phyloP scores from a whole-genome alignment of 257 asterid genomes.

The Fraxinus cuspidata region DNA sequence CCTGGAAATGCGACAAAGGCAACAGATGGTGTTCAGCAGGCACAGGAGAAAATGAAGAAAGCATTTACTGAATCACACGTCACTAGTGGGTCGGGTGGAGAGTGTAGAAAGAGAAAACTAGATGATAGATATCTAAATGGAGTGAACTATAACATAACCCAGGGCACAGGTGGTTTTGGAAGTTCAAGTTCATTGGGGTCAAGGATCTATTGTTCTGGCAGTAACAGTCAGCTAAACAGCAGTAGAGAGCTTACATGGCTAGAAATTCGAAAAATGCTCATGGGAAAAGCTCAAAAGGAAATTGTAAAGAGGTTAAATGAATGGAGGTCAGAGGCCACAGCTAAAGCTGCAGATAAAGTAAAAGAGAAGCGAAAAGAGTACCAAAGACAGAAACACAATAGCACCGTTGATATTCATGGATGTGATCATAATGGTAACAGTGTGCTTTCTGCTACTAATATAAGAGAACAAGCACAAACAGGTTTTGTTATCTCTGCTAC shows the following conservation, averaged over 20 bases:
- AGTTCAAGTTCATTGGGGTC: slow-evolving; percentile 29
- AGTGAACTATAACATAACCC: slow-evolving; percentile 30
- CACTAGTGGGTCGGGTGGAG: slow-evolving; percentile 30
- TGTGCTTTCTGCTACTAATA: slow-evolving; percentile 33
- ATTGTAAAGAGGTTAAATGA: slow-evolving; percentile 44
- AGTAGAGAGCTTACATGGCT: slow-evolving; percentile 40
- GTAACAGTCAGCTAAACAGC: slow-evolving; percentile 35
- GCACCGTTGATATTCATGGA: slow-evolving; percentile 23
- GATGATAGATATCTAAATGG: slow-evolving; percentile 38
- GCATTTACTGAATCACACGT: slow-evolving; percentile 48
- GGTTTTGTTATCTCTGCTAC: slow-evolving; percentile 25
- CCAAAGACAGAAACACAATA: slow-evolving; percentile 33
- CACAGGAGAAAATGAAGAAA: slow-evolving; percentile 54
- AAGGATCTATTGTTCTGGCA: slow-evolving; percentile 31
- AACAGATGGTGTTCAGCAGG: slow-evolving; percentile 39
- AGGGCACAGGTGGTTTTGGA: slow-evolving; percentile 32
- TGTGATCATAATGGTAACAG: slow-evolving; percentile 37
- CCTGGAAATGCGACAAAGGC: slow-evolving; percentile 35
- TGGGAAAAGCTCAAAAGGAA: slow-evolving; percentile 52
- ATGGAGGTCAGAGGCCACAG: slow-evolving; percentile 33
- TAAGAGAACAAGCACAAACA: slow-evolving; percentile 30
- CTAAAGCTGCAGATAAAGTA: slow-evolving; percentile 28
- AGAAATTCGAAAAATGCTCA: slow-evolving; percentile 47
- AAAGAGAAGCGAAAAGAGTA: slow-evolving; percentile 36
- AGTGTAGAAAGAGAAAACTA: slow-evolving; percentile 43